Evolutionary conservation across 163 green algal genomes (phyloP).

Genomic region (Scenedesmus sp.): DNA sequence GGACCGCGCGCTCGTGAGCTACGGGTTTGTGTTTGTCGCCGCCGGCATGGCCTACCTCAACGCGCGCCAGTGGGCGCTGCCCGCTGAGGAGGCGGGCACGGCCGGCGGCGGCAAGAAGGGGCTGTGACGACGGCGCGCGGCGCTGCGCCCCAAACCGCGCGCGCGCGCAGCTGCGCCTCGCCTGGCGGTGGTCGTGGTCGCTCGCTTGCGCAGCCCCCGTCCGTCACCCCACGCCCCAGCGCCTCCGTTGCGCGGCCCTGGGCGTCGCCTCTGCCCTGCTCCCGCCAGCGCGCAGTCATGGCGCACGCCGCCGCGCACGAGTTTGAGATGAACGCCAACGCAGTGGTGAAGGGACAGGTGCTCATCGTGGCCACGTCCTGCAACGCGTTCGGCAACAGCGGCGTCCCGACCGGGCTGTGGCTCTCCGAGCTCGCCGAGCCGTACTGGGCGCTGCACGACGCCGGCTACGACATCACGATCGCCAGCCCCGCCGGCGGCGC

Average conservation of each 20-base stretch:
- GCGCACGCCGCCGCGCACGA: background rate
- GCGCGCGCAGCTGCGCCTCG: too few relatives aligned
- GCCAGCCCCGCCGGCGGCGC: background rate
- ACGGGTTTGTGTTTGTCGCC: conserved; percentile 56
- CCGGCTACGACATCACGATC: background rate
- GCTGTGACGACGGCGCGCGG: too few relatives aligned
- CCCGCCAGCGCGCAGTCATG: conserved; percentile 3
- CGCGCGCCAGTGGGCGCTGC: conserved; percentile 22
- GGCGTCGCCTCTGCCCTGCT: too few relatives aligned
- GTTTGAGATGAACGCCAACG: conserved; percentile 28
- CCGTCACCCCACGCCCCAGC: too few relatives aligned
- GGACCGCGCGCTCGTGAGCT: conserved; percentile 60
- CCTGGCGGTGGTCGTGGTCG: too few relatives aligned
- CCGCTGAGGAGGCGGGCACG: too few relatives aligned
- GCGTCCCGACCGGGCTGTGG: conserved; percentile 36
- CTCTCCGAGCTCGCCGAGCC: conserved; percentile 43
- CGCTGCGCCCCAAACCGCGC: too few relatives aligned
- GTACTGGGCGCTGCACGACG: conserved; percentile 30
- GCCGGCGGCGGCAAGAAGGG: background rate
- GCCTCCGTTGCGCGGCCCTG: too few relatives aligned
- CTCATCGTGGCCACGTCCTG: conserved; percentile 40
- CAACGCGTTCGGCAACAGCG: background rate
- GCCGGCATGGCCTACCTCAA: conserved; percentile 35
- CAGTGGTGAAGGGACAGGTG: conserved; percentile 39
- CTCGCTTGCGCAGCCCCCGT: too few relatives aligned